A percentile compares a stretch with the other conserved stretches of the same genome.
Conservation (phyloP, 768 basidiomycete species). For the Boletus coccyginus region DNA sequence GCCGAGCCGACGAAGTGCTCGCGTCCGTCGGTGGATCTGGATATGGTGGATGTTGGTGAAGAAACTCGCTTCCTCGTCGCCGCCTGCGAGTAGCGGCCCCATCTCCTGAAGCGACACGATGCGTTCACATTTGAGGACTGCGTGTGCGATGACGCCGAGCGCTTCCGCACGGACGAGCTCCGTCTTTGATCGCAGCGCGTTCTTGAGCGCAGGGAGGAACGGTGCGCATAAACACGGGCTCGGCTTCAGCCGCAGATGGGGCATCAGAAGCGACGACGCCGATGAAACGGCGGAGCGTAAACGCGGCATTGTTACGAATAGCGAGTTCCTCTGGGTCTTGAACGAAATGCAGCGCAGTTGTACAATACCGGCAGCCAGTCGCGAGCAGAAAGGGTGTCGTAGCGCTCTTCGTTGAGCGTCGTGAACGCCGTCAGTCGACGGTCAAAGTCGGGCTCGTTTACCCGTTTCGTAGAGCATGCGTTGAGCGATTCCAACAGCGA, state of each 20-base stretch:
- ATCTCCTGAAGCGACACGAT: slow-evolving; percentile 73
- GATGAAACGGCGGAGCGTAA: slow-evolving; percentile 74
- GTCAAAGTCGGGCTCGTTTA: slow-evolving; percentile 94
- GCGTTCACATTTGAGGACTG: slow-evolving; percentile 60
- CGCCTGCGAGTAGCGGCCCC: slow-evolving; percentile 74
- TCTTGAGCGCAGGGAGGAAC: slow-evolving; percentile 80
- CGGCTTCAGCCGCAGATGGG: slow-evolving; percentile 40
- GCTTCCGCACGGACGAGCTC: slow-evolving; percentile 88
- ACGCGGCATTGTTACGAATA: slow-evolving; percentile 77
- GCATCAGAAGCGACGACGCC: slow-evolving; percentile 43
- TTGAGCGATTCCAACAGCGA: slow-evolving; percentile 69
- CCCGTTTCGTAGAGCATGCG: slow-evolving; percentile 75
- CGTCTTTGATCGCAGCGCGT: slow-evolving; percentile 71
- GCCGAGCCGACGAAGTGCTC: slow-evolving; percentile 82
- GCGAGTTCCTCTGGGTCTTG: slow-evolving; percentile 89
- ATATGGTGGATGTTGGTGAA: slow-evolving; percentile 96
- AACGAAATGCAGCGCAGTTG: slow-evolving; percentile 80
- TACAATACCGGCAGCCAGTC: slow-evolving; percentile 84
- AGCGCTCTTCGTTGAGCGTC: slow-evolving; percentile 64
- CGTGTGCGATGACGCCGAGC: slow-evolving; percentile 72
- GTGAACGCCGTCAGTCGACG: slow-evolving; percentile 75
- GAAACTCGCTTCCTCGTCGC: slow-evolving; percentile 93
- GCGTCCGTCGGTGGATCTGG: slow-evolving; percentile 83
- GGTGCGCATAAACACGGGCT: slow-evolving; percentile 56
- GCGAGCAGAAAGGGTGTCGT: slow-evolving; percentile 45